phyloP scores from a whole-genome alignment of 805 yeast genomes.

The Candida incommunis region DNA sequence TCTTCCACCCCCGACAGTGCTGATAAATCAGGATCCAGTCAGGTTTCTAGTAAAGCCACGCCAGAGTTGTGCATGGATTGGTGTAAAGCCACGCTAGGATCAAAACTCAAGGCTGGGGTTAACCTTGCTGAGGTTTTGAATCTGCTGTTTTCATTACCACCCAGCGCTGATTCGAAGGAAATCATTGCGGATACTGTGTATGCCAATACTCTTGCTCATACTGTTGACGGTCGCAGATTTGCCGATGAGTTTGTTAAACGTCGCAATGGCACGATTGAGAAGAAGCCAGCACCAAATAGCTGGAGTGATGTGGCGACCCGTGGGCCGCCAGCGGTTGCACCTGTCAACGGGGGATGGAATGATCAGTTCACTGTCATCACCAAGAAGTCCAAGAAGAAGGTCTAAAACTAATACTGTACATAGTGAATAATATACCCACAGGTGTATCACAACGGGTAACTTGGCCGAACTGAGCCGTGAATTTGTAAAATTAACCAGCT shows the following conservation, averaged over 20 bases:
- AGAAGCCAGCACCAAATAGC: slow-evolving; percentile 32
- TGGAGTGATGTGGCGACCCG: slow-evolving; percentile 51
- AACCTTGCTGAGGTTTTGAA: slow-evolving; percentile 66
- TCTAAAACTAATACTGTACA: no score
- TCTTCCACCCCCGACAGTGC: neutral
- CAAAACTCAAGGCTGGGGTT: slow-evolving; percentile 56
- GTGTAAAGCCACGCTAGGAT: slow-evolving; percentile 22
- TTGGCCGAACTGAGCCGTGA: no score
- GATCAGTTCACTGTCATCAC: slow-evolving; percentile 8
- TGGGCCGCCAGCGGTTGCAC: neutral
- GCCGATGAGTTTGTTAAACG: slow-evolving; percentile 80
- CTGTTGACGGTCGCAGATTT: slow-evolving; percentile 90
- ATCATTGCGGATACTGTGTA: slow-evolving; percentile 88
- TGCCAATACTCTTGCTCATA: slow-evolving; percentile 53
- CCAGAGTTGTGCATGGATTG: slow-evolving; percentile 12
- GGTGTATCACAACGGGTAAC: no score
- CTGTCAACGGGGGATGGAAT: slow-evolving; percentile 6
- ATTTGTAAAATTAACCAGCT: neutral
- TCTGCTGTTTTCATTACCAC: slow-evolving; percentile 68
- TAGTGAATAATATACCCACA: no score
- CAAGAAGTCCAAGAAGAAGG: slow-evolving; percentile 1
- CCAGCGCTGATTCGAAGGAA: slow-evolving; percentile 58
- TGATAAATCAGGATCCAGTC: neutral
- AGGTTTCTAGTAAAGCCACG: no score
- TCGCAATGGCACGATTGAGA: slow-evolving; percentile 55